Evolutionary conservation across 805 yeast species (phyloP), one percentile per base, ranked within the genome.

Genomic region (Wickerhamomyces rabaulensis): DNA sequence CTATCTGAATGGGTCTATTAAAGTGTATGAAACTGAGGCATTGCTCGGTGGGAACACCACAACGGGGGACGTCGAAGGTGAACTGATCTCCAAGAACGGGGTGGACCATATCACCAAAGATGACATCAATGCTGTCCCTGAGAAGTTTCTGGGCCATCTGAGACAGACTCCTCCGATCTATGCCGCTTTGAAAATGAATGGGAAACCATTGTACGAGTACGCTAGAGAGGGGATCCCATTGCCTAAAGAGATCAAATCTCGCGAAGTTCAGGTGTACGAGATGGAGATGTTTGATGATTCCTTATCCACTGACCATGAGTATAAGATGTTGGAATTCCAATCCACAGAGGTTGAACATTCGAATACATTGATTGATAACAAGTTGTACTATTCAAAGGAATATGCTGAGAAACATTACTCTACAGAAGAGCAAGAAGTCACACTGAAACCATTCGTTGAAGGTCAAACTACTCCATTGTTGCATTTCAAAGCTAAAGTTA

Each of bases 101-200:
- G 71, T 75, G 2, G 71, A 68, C 8, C 90, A 83, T 56, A 65
- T 89, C 40, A 76, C 80, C 0, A 65, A 68, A 51, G 83, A 78
- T 2, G 62, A 73, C 40, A 65, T 91, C 12, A 66, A 66, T 12
- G 60, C 66, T 3, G 71, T 82, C 0, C 76, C 79, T 21, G 69
- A 68, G 6, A 82, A 82, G 64, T 90, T 94, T 60, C 69, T 80
- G n/a, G 99, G 98, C 0, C 75, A 80, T 15, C 69, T 91, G 44
- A 75, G 75, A 55, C 99, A 94, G 66, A 84, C 95, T 0, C 99
- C 99, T 12, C 99, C 99, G 0, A 84, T 94, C 13, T 94, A 80
- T 64, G 87, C 97, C 16, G 99, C 99, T 0, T 70, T 95, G 48
- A 92, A 92, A 61, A 85, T 95, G 82, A 83, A 89, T 60, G 99